Conservation (phyloP, 1,284 basidiomycete species). For the Malassezia nana region DNA sequence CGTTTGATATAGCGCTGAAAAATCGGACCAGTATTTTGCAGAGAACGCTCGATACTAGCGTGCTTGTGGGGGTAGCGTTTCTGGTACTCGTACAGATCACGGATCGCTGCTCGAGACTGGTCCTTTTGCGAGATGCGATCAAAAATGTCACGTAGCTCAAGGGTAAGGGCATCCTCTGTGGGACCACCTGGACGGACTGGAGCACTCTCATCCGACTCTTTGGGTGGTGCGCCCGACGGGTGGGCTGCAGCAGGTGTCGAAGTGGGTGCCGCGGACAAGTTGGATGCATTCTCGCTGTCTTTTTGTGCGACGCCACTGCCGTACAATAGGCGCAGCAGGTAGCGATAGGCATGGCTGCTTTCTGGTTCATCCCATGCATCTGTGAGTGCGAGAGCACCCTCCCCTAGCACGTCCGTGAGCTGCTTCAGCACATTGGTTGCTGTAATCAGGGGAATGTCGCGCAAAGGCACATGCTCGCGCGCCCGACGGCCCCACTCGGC, state of each 20-base stretch:
- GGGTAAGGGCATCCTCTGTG: conserved; percentile 62
- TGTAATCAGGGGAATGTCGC: conserved; percentile 91
- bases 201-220: background rate
- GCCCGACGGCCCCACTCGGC: conserved; percentile 89
- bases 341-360: conserved; percentile 39
- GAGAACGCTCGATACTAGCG: conserved; percentile 58
- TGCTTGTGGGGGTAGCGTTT: conserved; percentile 83
- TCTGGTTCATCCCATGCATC: conserved; percentile 39
- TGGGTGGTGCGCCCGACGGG: conserved; percentile 5
- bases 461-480: conserved; percentile 78
- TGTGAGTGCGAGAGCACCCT: conserved; percentile 33
- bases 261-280: conserved; percentile 12
- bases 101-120: conserved; percentile 76
- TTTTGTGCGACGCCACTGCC: conserved; percentile 54
- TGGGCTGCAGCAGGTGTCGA: conserved; percentile 11
- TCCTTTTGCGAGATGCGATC: conserved; percentile 73
- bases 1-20: conserved; percentile 51
- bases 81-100: conserved; percentile 86
- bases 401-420: conserved; percentile 29
- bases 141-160: conserved; percentile 69
- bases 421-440: conserved; percentile 61
- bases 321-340: conserved; percentile 38
- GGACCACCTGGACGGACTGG: conserved; percentile 29
- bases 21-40: conserved; percentile 50
- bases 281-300: conserved; percentile 54